Conservation (phyloP, 768 basidiomycete genomes). For the Boletus edulis region DNA sequence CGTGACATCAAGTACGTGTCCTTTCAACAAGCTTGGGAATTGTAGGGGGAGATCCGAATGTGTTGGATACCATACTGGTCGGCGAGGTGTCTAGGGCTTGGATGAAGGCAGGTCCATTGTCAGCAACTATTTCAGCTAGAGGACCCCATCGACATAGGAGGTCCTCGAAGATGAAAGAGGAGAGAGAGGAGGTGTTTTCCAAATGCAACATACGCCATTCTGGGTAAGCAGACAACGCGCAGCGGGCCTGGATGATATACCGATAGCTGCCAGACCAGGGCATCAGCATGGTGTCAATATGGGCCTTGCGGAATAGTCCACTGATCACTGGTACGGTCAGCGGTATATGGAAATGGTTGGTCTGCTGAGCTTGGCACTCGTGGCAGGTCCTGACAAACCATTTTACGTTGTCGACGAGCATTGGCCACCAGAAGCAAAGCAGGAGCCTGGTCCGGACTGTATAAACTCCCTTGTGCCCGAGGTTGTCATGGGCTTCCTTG, state of each 20-base stretch:
- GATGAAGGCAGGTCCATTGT: no score
- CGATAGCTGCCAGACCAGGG: not conserved
- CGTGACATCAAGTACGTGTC: no score
- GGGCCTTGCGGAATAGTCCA: not conserved
- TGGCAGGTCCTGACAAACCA: not conserved
- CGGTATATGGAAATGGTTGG: not conserved
- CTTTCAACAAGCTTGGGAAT: no score
- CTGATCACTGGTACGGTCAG: not conserved
- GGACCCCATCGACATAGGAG: no score
- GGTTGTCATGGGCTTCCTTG: not conserved
- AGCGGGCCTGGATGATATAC: not conserved
- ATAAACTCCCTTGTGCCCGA: no score
- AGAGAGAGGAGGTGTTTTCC: no score
- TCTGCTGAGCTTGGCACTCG: not conserved
- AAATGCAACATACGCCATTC: not conserved
- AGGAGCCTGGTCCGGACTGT: no score
- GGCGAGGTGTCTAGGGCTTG: not conserved
- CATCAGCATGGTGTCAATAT: not conserved
- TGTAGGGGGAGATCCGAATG: no score
- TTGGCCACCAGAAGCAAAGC: not conserved
- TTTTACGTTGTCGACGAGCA: not conserved
- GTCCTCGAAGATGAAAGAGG: no score
- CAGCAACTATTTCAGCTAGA: no score
- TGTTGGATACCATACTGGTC: no score
- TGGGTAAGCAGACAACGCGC: not conserved